phyloP scores from a whole-genome alignment of 2,329 filamentous ascomycete species.

The Cercospora berteroae region DNA sequence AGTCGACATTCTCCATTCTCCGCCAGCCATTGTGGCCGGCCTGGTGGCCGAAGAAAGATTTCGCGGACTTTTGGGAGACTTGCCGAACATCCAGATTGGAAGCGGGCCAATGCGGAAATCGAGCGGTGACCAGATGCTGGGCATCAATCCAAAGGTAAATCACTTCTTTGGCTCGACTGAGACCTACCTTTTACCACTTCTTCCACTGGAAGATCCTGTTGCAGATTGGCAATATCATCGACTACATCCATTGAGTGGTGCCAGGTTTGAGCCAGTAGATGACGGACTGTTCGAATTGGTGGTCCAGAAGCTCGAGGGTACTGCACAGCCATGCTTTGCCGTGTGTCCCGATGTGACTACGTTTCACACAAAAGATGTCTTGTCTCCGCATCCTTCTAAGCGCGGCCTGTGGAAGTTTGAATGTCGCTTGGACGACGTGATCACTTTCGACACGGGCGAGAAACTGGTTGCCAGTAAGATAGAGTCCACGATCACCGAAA shows the following conservation, averaged over 20 bases:
- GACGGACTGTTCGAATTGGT: conserved; percentile 2
- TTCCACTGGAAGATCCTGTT: neutral
- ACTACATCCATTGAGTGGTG: conserved; percentile 7
- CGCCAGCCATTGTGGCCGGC: conserved; percentile 3
- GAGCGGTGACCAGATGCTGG: conserved; percentile 2
- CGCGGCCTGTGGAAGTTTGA: conserved; percentile 4
- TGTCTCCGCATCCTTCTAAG: conserved; percentile 3
- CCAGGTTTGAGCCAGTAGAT: neutral
- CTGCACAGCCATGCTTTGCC: conserved; percentile 1
- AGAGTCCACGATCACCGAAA: neutral
- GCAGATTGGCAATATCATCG: conserved; percentile 11
- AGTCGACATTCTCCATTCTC: conserved; percentile 3
- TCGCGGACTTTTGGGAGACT: neutral
- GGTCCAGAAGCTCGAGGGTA: neutral
- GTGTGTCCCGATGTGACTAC: neutral
- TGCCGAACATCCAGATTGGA: conserved; percentile 1
- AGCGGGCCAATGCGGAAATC: conserved; percentile 6
- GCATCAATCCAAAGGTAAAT: neutral
- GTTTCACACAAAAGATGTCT: conserved; percentile 9
- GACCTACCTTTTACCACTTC: conserved; percentile 2
- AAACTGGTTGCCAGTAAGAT: conserved; percentile 3
- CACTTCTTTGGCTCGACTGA: conserved; percentile 12
- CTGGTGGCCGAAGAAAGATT: neutral
- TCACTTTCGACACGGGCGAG: conserved; percentile 8
- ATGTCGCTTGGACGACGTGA: conserved; percentile 8